A percentile compares a stretch with the other conserved stretches of the same genome.
Evolutionary conservation across 352 stramenopile genomes (phyloP).

Genomic region (Thraustotheca clavata): DNA sequence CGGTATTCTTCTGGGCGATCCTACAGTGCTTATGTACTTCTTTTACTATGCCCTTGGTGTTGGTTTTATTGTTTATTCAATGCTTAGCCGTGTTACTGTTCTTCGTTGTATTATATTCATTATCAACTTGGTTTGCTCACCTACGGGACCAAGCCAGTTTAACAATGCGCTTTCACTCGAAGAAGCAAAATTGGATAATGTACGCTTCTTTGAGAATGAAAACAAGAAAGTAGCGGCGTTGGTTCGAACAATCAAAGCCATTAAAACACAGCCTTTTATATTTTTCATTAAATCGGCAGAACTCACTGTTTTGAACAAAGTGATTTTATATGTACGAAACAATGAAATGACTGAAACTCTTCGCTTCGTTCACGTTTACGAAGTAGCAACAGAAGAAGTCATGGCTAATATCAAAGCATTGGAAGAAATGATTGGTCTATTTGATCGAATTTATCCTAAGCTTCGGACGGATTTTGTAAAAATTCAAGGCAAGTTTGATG

Average conservation of each 20-base stretch:
- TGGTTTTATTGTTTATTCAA: slow-evolving; percentile 61
- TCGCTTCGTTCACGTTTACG: slow-evolving; percentile 78
- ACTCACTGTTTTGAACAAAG: slow-evolving; percentile 87
- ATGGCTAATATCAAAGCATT: slow-evolving; percentile 2
- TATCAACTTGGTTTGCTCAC: slow-evolving; percentile 24
- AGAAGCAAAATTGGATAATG: neutral
- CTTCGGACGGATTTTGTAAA: slow-evolving; percentile 79
- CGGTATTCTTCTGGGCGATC: slow-evolving; percentile 59
- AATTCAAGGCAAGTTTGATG: slow-evolving; percentile 47
- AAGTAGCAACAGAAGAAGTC: slow-evolving; percentile 22
- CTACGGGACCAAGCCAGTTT: neutral
- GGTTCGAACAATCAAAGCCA: slow-evolving; percentile 29
- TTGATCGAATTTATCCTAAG: slow-evolving; percentile 89
- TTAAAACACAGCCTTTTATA: slow-evolving; percentile 74
- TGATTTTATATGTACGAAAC: slow-evolving; percentile 88
- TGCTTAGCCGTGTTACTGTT: slow-evolving; percentile 76
- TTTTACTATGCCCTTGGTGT: slow-evolving; percentile 67
- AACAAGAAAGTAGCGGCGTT: neutral
- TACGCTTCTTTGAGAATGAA: slow-evolving; percentile 3
- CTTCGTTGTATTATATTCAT: slow-evolving; percentile 61
- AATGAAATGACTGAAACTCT: slow-evolving; percentile 90
- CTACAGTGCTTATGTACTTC: slow-evolving; percentile 77
- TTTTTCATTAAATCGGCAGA: slow-evolving; percentile 88
- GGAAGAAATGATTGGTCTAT: slow-evolving; percentile 52
- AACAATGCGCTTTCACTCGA: neutral